Percentiles rank a stretch among this genome's conserved stretches.
phyloP scores from a whole-genome alignment of 2,329 filamentous ascomycete species.

The Lachnellula suecica region DNA sequence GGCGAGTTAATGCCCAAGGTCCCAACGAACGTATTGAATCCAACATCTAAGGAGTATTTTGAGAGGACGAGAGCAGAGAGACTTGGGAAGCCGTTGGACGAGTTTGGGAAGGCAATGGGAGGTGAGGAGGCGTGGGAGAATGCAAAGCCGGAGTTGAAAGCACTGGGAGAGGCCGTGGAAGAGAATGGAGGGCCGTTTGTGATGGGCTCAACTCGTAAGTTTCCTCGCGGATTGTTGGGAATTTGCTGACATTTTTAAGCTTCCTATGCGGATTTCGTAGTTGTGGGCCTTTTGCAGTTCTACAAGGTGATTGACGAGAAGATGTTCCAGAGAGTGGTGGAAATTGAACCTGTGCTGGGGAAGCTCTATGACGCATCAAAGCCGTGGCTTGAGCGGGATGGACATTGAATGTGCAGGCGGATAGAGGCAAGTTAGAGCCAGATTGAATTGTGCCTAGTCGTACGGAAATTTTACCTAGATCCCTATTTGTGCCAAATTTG shows the following conservation, averaged over 20 bases:
- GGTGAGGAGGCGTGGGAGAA: constrained; percentile 50
- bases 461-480: no score
- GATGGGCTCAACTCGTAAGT: constrained; percentile 45
- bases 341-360: constrained; percentile 24
- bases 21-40: constrained; percentile 49
- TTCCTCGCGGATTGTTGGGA: not conserved
- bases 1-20: constrained; percentile 49
- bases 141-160: constrained; percentile 48
- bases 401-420: constrained; percentile 17
- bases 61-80: constrained; percentile 45
- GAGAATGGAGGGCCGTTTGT: constrained; percentile 60
- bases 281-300: constrained; percentile 49
- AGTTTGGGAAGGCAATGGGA: constrained; percentile 46
- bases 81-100: constrained; percentile 52
- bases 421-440: no score
- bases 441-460: no score
- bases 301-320: constrained; percentile 38
- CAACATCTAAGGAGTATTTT: constrained; percentile 55
- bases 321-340: constrained; percentile 38
- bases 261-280: constrained; percentile 58
- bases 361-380: constrained; percentile 20
- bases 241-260: constrained; percentile 22
- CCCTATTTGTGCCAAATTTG: no score
- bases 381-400: constrained; percentile 26
- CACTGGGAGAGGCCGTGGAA: constrained; percentile 31